These are phyloP conservation scores for Chlorophyllum brunneum DNA, from an alignment of 768 basidiomycete genomes.

Conservation along the genomic window DNA sequence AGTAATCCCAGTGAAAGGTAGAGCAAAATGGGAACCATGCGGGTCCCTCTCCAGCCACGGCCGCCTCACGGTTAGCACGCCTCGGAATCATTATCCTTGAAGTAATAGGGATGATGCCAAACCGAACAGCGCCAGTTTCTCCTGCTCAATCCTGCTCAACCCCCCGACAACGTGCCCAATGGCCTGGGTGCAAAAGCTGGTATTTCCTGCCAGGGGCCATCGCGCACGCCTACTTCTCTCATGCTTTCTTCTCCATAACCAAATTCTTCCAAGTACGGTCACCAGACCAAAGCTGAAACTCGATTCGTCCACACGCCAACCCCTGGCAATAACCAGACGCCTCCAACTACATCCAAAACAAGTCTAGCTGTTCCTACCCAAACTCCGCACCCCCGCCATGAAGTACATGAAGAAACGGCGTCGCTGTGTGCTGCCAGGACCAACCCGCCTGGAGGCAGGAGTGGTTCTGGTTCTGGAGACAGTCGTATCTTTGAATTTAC, in stretches of 20 bases:
- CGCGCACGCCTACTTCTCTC: neutral
- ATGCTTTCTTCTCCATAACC: neutral
- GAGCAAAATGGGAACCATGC: no score
- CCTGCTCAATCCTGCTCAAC: neutral
- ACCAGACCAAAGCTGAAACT: neutral
- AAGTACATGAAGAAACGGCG: conserved; percentile 38
- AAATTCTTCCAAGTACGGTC: no score
- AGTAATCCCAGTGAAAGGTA: no score
- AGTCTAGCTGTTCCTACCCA: conserved; percentile 11
- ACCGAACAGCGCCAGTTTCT: no score
- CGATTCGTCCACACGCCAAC: conserved; percentile 6
- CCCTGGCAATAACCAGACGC: neutral
- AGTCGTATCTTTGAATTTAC: conserved; percentile 32
- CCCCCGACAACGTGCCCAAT: neutral
- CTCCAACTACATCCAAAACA: conserved; percentile 11
- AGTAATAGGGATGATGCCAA: no score
- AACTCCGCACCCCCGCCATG: conserved; percentile 28
- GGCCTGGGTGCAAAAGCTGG: conserved; percentile 5
- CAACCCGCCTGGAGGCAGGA: conserved; percentile 36
- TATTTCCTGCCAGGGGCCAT: neutral
- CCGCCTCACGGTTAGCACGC: no score
- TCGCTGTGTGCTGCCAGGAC: conserved; percentile 37
- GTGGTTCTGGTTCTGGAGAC: conserved; percentile 28
- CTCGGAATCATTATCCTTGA: no score
- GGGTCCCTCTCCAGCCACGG: no score